Conservation (phyloP, 2,329 filamentous ascomycete genomes). For the Bretziella fagacearum region DNA sequence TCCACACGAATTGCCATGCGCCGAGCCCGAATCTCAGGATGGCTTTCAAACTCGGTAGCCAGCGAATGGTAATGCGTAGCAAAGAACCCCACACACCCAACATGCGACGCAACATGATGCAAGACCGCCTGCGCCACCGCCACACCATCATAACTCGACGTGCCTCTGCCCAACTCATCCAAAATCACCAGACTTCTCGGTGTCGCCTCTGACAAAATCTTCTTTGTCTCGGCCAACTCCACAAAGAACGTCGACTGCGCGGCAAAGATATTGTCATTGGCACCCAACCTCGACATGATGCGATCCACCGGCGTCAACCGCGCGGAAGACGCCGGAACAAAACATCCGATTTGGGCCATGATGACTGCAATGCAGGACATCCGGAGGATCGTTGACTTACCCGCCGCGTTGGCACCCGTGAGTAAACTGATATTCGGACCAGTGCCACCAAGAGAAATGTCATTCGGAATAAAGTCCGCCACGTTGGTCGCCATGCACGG, state of each 20-base stretch:
- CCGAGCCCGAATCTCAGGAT: slow-evolving; percentile 72
- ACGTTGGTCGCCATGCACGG: slow-evolving; percentile 85
- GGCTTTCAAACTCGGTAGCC: slow-evolving; percentile 72
- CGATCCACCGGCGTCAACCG: slow-evolving; percentile 80
- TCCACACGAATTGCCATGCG: slow-evolving; percentile 95
- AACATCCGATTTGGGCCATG: slow-evolving; percentile 90
- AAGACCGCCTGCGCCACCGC: slow-evolving; percentile 92
- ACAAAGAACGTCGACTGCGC: slow-evolving; percentile 98
- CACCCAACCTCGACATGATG: slow-evolving; percentile 95
- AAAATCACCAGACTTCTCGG: slow-evolving; percentile 89
- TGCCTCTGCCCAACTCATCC: slow-evolving; percentile 88
- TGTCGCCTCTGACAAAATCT: slow-evolving; percentile 88
- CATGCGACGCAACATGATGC: slow-evolving; percentile 87
- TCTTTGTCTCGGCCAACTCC: slow-evolving; percentile 92
- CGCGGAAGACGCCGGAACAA: slow-evolving; percentile 70
- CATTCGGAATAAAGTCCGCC: slow-evolving; percentile 91
- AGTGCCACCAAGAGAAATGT: slow-evolving; percentile 70
- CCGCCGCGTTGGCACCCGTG: slow-evolving; percentile 90
- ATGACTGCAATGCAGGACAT: slow-evolving; percentile 98
- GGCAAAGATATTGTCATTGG: slow-evolving; percentile 97
- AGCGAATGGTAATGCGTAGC: slow-evolving; percentile 95
- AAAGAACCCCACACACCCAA: slow-evolving; percentile 90
- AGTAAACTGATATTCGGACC: slow-evolving; percentile 73
- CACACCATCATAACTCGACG: slow-evolving; percentile 88
- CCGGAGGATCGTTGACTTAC: slow-evolving; percentile 87